Conservation (phyloP, 805 yeast species). For the Kluyveromyces siamensis region DNA sequence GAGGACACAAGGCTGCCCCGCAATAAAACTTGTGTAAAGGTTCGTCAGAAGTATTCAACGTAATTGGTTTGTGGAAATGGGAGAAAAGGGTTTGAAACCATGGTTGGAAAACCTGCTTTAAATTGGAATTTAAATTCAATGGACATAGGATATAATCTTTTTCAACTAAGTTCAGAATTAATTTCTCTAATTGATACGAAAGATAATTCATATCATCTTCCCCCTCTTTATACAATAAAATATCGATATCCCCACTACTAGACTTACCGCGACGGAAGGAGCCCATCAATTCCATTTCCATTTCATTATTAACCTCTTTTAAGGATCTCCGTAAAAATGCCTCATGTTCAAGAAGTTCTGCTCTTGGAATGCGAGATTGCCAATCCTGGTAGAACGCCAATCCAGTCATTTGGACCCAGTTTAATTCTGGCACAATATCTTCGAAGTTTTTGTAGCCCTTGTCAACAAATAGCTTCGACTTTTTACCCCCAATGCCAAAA, state of each 20-base stretch:
- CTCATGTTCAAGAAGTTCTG: slow-evolving; percentile 19
- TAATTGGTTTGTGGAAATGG: neutral
- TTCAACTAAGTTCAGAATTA: slow-evolving; percentile 11
- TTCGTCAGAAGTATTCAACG: slow-evolving; percentile 1
- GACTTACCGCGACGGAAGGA: slow-evolving; percentile 21
- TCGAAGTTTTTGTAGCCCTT: slow-evolving; percentile 13
- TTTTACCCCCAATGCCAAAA: slow-evolving; percentile 22
- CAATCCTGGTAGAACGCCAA: slow-evolving; percentile 28
- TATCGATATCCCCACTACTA: slow-evolving; percentile 25
- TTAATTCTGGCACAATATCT: slow-evolving; percentile 12
- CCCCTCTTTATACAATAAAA: slow-evolving; percentile 19
- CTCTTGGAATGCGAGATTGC: slow-evolving; percentile 16
- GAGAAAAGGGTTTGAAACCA: neutral
- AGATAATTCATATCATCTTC: slow-evolving; percentile 18
- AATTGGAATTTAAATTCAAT: slow-evolving; percentile 7
- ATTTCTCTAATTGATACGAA: slow-evolving; percentile 13
- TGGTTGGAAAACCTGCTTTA: slow-evolving; percentile 3
- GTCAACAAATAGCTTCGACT: slow-evolving; percentile 19
- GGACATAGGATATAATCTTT: slow-evolving; percentile 20
- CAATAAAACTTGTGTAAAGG: slow-evolving; percentile 6
- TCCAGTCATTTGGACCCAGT: slow-evolving; percentile 26
- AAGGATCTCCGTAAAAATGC: slow-evolving; percentile 11
- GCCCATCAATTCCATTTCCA: slow-evolving; percentile 22
- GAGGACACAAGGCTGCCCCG: slow-evolving; percentile 1
- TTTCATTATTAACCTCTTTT: slow-evolving; percentile 10